phyloP scores from a whole-genome alignment of 2,329 filamentous ascomycete genomes.

The Pestalotiopsis sp. region DNA sequence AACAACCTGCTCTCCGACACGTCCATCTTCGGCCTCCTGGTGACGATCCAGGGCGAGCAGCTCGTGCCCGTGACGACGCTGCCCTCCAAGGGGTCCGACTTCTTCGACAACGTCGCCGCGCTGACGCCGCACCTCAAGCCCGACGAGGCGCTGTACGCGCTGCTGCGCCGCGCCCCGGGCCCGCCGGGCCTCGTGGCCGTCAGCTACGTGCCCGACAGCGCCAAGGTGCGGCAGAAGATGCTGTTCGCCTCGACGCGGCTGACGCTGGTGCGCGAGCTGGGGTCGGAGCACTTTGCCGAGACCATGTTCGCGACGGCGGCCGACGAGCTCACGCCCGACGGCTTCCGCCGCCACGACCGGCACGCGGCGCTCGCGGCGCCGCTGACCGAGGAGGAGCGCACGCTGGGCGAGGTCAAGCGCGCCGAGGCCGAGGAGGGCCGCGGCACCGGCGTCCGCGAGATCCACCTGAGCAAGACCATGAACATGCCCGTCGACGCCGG shows the following conservation, averaged over 20 bases:
- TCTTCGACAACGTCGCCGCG: constrained; percentile 64
- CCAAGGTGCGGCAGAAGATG: constrained; percentile 84
- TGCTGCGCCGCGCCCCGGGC: constrained; percentile 68
- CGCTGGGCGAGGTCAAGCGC: constrained; percentile 71
- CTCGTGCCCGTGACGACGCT: constrained; percentile 65
- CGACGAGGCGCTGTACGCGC: constrained; percentile 71
- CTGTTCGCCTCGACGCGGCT: constrained; percentile 79
- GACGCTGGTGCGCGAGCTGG: constrained; percentile 75
- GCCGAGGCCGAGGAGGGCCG: constrained; percentile 75
- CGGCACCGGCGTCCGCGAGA: constrained; percentile 64
- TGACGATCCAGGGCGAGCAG: constrained; percentile 69
- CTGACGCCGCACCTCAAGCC: constrained; percentile 66
- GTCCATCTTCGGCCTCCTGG: constrained; percentile 69
- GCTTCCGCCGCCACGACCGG: constrained; percentile 73
- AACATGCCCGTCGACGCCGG: constrained; percentile 63
- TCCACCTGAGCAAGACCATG: constrained; percentile 60
- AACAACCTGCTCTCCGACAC: constrained; percentile 65
- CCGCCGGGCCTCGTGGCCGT: constrained; percentile 66
- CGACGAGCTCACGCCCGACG: constrained; percentile 68
- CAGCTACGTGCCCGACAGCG: constrained; percentile 78
- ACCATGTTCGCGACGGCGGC: constrained; percentile 72
- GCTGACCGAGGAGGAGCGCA: constrained; percentile 77
- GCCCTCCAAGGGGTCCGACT: constrained; percentile 54
- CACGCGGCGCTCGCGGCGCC: constrained; percentile 69
- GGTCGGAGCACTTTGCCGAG: constrained; percentile 77